phyloP scores from a whole-genome alignment of 129 eudicot genomes.

The Mikania micrantha region DNA sequence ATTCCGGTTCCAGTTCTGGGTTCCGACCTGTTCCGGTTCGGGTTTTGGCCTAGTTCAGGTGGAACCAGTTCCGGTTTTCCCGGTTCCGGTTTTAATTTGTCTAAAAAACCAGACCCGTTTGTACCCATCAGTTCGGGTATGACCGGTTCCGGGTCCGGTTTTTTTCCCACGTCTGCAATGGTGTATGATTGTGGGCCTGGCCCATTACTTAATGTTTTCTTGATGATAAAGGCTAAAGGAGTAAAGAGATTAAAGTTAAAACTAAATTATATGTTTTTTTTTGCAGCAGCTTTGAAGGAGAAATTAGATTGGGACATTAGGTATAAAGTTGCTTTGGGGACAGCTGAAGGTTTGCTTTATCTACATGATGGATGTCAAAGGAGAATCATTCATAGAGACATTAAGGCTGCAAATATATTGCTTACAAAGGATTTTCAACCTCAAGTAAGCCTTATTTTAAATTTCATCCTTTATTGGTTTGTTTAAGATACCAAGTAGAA shows the following conservation, averaged over 20 bases:
- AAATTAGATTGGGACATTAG: constrained; percentile 60
- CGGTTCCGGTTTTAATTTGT: no score
- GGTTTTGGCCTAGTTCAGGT: no score
- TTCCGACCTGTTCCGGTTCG: no score
- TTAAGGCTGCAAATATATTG: constrained; percentile 90
- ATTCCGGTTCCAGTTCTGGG: no score
- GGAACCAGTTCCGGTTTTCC: no score
- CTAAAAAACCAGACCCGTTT: no score
- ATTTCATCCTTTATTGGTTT: neutral
- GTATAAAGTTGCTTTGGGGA: constrained; percentile 85
- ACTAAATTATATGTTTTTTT: neutral
- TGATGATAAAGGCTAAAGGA: constrained; percentile 8
- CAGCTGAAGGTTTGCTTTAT: constrained; percentile 78
- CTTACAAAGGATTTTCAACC: constrained; percentile 79
- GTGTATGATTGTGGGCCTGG: neutral
- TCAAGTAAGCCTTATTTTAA: constrained; percentile 42
- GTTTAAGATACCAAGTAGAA: neutral
- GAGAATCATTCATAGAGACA: constrained; percentile 88
- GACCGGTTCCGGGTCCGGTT: no score
- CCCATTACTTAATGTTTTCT: neutral
- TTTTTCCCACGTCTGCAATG: no score
- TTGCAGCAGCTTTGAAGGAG: constrained; percentile 51
- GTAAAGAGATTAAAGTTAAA: neutral
- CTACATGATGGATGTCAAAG: constrained; percentile 92
- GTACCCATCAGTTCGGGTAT: no score